Evolutionary conservation across 2,329 filamentous ascomycete species (phyloP).

Genomic region (Plectosphaerella plurivora): DNA sequence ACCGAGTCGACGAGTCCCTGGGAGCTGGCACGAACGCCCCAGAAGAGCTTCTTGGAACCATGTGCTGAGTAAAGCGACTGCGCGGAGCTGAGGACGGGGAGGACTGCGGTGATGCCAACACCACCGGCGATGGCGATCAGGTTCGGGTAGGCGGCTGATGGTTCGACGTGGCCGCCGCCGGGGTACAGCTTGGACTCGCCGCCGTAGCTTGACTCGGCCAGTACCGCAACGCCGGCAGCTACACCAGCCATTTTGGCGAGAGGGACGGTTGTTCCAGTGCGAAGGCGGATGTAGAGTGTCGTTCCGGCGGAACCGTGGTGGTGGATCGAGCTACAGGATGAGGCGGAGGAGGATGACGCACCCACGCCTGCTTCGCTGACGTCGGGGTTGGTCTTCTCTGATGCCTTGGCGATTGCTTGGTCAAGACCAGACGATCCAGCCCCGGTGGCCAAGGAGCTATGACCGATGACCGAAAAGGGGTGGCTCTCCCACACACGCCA

Average conservation of each 20-base stretch:
- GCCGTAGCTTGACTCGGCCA: constrained; percentile 23
- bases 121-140: constrained; percentile 23
- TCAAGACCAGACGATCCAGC: constrained; percentile 9
- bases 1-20: constrained; percentile 17
- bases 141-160: constrained; percentile 9
- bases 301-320: constrained; percentile 13
- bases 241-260: constrained; percentile 13
- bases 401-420: neutral
- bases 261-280: constrained; percentile 16
- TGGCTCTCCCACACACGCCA: constrained; percentile 13
- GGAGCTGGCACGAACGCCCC: constrained; percentile 18
- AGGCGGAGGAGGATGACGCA: neutral
- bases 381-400: constrained; percentile 2
- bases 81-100: constrained; percentile 17
- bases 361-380: neutral
- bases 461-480: constrained; percentile 22
- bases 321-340: neutral
- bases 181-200: constrained; percentile 14
- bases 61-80: constrained; percentile 13
- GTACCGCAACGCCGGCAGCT: constrained; percentile 14
- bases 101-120: constrained; percentile 22
- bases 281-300: constrained; percentile 19
- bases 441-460: neutral
- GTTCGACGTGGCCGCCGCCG: neutral
- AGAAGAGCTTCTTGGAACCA: constrained; percentile 22